Conservation (phyloP, 306 rosid species). For the Senna tora region DNA sequence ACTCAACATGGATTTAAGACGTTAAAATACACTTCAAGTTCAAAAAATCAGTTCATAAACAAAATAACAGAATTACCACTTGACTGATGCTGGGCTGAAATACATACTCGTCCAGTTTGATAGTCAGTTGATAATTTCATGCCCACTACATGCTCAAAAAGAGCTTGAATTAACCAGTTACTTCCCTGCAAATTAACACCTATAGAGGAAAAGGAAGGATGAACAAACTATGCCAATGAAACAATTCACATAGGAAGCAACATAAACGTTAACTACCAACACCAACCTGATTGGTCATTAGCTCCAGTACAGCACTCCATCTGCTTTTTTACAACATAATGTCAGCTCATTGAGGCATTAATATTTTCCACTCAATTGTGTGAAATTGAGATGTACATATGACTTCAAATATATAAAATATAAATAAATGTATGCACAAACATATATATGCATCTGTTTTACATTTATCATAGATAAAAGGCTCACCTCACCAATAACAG, state of each 20-base stretch:
- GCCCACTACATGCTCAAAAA: constrained; percentile 71
- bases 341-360: constrained; percentile 35
- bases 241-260: constrained; percentile 23
- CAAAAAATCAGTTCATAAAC: background rate
- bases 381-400: constrained; percentile 3
- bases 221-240: constrained; percentile 34
- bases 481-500: constrained; percentile 42
- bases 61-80: constrained; percentile 68
- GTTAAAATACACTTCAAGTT: background rate
- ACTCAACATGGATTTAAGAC: constrained; percentile 4
- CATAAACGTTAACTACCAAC: constrained; percentile 28
- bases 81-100: constrained; percentile 72
- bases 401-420: background rate
- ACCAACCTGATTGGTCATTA: constrained; percentile 67
- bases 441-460: background rate
- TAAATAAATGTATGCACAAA: constrained; percentile 14
- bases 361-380: constrained; percentile 28
- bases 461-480: constrained; percentile 5
- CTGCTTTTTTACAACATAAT: constrained; percentile 46
- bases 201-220: constrained; percentile 41
- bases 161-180: constrained; percentile 63
- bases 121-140: constrained; percentile 67
- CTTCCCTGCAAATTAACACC: constrained; percentile 46
- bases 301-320: constrained; percentile 48
- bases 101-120: constrained; percentile 58